These are phyloP conservation scores for Gyrodon lividus DNA, from an alignment of 768 basidiomycete genomes.

Conservation along the genomic window DNA sequence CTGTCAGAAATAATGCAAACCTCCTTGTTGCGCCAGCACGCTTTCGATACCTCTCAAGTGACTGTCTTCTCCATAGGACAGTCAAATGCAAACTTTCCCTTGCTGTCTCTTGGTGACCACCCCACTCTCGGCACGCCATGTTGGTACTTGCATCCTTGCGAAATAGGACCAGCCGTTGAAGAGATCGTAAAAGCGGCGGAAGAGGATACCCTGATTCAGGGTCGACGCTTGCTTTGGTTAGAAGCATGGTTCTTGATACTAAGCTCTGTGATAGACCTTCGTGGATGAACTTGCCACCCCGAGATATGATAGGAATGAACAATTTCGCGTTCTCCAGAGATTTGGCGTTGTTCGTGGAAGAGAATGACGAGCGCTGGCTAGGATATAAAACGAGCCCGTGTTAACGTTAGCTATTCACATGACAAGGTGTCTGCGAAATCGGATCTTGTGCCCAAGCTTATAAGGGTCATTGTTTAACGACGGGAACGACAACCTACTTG, in stretches of 20 bases:
- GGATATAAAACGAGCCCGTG: not conserved
- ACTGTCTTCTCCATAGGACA: slow-evolving; percentile 56
- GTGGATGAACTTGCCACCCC: slow-evolving; percentile 10
- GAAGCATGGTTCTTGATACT: slow-evolving; percentile 81
- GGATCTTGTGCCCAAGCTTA: not conserved
- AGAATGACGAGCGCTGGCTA: not conserved
- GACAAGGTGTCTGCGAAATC: slow-evolving; percentile 3
- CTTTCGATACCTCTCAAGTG: slow-evolving; percentile 41
- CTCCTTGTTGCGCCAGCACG: slow-evolving; percentile 54
- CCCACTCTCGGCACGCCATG: slow-evolving; percentile 70
- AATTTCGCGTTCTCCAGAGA: not conserved
- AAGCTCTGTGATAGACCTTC: slow-evolving; percentile 59
- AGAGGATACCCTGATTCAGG: too few species aligned
- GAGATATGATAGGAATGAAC: slow-evolving; percentile 4
- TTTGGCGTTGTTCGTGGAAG: not conserved
- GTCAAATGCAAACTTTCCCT: slow-evolving; percentile 58
- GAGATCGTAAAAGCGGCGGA: slow-evolving; percentile 63
- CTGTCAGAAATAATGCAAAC: slow-evolving; percentile 56
- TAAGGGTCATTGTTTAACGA: too few species aligned
- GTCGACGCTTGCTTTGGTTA: slow-evolving; percentile 43
- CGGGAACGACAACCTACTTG: too few species aligned
- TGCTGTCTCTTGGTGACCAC: slow-evolving; percentile 87
- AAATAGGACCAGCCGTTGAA: slow-evolving; percentile 60
- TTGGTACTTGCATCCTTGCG: slow-evolving; percentile 91
- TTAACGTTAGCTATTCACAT: slow-evolving; percentile 10